These are phyloP conservation scores for Lactarius quietus DNA, from an alignment of 768 basidiomycete genomes.

Conservation along the genomic window DNA sequence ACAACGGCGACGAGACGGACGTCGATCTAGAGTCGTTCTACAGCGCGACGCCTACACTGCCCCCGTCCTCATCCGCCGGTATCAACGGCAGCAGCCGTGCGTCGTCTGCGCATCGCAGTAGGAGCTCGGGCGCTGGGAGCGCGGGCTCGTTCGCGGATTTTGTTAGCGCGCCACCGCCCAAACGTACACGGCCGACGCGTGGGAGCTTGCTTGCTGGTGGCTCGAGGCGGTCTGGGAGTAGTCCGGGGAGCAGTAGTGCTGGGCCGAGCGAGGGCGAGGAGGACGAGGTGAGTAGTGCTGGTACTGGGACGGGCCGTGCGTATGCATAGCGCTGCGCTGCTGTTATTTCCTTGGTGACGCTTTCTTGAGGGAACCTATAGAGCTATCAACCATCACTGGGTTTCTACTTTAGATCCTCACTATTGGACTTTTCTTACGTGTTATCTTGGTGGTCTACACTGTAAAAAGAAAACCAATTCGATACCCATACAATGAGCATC, in stretches of 20 bases:
- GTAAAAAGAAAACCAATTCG: conserved; percentile 11
- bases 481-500: background rate
- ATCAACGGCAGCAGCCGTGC: background rate
- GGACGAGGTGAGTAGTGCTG: conserved; percentile 14
- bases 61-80: conserved; percentile 30
- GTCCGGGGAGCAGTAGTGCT: conserved; percentile 32
- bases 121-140: conserved; percentile 37
- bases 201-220: conserved; percentile 28
- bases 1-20: conserved; percentile 39
- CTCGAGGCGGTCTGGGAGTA: conserved; percentile 22
- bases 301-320: conserved; percentile 12
- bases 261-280: conserved; percentile 43
- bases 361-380: background rate
- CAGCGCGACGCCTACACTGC: conserved; percentile 39
- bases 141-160: conserved; percentile 51
- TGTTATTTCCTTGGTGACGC: background rate
- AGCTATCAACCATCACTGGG: background rate
- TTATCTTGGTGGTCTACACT: conserved; percentile 10
- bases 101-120: conserved; percentile 33
- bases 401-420: conserved; percentile 15
- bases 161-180: conserved; percentile 48
- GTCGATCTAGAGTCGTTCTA: conserved; percentile 54
- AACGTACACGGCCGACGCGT: conserved; percentile 23
- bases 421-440: conserved; percentile 2
- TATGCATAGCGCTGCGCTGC: background rate